A percentile compares a stretch with the other conserved stretches of the same genome.
phyloP scores from a whole-genome alignment of 305 asterid genomes.

The Lippia alba region DNA sequence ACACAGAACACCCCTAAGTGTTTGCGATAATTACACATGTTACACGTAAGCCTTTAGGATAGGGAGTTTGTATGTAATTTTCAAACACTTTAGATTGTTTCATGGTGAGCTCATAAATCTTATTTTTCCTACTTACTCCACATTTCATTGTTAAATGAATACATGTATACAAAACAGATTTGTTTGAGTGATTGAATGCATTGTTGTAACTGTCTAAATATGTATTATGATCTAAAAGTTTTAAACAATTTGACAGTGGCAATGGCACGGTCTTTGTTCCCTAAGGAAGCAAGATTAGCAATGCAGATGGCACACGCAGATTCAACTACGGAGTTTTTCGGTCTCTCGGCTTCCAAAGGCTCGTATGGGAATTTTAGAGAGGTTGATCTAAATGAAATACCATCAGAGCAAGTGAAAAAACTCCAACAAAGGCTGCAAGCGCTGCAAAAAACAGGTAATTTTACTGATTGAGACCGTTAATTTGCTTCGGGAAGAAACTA shows the following conservation, averaged over 20 bases:
- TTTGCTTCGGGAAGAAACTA: not conserved
- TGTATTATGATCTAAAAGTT: not conserved
- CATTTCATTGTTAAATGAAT: too few species aligned
- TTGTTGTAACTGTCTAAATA: not conserved
- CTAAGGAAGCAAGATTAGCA: constrained; percentile 76
- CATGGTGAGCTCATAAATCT: too few species aligned
- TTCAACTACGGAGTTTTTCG: constrained; percentile 67
- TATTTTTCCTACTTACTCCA: too few species aligned
- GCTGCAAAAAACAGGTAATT: constrained; percentile 74
- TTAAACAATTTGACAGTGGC: constrained; percentile 57
- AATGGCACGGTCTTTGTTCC: constrained; percentile 79
- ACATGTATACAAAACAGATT: too few species aligned
- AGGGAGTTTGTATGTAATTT: too few species aligned
- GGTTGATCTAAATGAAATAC: constrained; percentile 74
- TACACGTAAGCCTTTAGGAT: too few species aligned
- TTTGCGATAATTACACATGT: too few species aligned
- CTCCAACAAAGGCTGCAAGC: constrained; percentile 68
- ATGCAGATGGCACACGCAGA: constrained; percentile 85
- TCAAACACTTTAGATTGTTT: too few species aligned
- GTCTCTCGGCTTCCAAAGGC: constrained; percentile 62
- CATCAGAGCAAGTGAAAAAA: constrained; percentile 77
- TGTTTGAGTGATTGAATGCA: too few species aligned
- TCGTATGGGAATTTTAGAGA: constrained; percentile 52
- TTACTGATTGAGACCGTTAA: not conserved
- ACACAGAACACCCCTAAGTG: too few species aligned